Percentiles rank a stretch among this genome's conserved stretches.
Evolutionary conservation across 345 rosid genomes (phyloP).

Genomic region (Ceriops zippeliana): DNA sequence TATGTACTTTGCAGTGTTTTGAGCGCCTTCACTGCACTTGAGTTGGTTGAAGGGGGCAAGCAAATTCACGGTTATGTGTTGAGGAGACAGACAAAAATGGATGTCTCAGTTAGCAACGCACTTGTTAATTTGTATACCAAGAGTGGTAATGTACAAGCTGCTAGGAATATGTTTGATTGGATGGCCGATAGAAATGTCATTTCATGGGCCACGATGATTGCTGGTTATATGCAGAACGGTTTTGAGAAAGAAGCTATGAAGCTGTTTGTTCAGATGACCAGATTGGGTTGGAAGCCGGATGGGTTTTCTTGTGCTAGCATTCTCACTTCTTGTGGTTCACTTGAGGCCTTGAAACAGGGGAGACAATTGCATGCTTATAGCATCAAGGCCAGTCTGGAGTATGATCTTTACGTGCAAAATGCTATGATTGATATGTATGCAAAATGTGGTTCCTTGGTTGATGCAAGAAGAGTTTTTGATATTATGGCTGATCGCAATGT

Average conservation of each 20-base stretch:
- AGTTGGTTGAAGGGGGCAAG: conserved; percentile 56
- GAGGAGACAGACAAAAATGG: conserved; percentile 53
- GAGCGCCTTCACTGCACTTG: conserved; percentile 51
- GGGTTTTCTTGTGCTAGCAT: conserved; percentile 61
- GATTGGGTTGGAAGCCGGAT: conserved; percentile 50
- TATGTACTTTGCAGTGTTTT: conserved; percentile 59
- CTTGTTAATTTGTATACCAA: conserved; percentile 64
- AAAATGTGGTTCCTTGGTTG: conserved; percentile 48
- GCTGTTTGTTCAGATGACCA: conserved; percentile 46
- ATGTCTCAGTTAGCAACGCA: conserved; percentile 56
- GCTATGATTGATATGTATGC: conserved; percentile 74
- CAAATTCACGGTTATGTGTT: conserved; percentile 66
- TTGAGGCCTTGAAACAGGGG: conserved; percentile 47
- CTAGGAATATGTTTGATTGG: conserved; percentile 45
- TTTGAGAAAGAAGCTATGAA: conserved; percentile 52
- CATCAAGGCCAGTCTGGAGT: conserved; percentile 52
- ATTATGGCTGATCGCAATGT: conserved; percentile 36
- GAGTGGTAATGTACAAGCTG: conserved; percentile 46
- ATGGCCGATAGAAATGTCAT: conserved; percentile 50
- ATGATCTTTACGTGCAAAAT: conserved; percentile 52
- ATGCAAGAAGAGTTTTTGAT: conserved; percentile 60
- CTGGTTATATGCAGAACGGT: conserved; percentile 66
- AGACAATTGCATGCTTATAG: conserved; percentile 63
- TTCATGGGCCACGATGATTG: conserved; percentile 69
- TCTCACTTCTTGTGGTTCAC: conserved; percentile 68